Evolutionary conservation across 2,329 filamentous ascomycete genomes (phyloP).

Genomic region (Nigrospora oryzae): DNA sequence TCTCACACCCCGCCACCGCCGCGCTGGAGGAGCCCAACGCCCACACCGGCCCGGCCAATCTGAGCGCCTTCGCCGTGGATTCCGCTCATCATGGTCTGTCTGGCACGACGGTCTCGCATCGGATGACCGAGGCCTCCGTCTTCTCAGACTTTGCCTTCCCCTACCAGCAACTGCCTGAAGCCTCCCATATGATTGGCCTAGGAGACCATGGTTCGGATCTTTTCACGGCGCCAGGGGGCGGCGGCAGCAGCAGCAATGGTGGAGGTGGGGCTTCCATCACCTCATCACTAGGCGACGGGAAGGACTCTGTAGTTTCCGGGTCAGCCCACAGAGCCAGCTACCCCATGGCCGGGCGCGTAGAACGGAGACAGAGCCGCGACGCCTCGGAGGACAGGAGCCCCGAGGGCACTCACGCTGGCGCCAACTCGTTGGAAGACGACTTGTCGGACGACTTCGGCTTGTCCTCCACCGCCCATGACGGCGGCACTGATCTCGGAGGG

Average conservation of each 20-base stretch:
- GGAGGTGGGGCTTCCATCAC: constrained; percentile 18
- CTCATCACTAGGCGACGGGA: constrained; percentile 23
- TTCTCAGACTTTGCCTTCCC: constrained; percentile 47
- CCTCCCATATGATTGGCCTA: constrained; percentile 31
- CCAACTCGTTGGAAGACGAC: constrained; percentile 42
- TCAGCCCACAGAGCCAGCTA: constrained; percentile 22
- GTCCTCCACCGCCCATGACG: constrained; percentile 32
- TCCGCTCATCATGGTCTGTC: constrained; percentile 21
- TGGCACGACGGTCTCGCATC: constrained; percentile 19
- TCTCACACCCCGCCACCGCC: constrained; percentile 20
- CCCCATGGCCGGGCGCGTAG: constrained; percentile 11
- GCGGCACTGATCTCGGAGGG: constrained; percentile 44
- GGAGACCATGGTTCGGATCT: constrained; percentile 24
- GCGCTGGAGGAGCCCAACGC: constrained; percentile 19
- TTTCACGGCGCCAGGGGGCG: constrained; percentile 8
- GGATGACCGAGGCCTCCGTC: constrained; percentile 35
- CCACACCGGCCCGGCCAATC: constrained; percentile 21
- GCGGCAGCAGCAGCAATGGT: constrained; percentile 1
- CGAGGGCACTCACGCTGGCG: constrained; percentile 32
- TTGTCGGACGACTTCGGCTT: constrained; percentile 52
- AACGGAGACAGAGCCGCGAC: constrained; percentile 20
- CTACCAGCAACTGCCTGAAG: constrained; percentile 34
- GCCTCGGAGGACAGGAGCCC: constrained; percentile 36
- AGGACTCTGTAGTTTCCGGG: constrained; percentile 26
- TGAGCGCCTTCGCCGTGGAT: constrained; percentile 28